Conservation (phyloP, 1,284 basidiomycete genomes). For the Sporisorium exsertum region DNA sequence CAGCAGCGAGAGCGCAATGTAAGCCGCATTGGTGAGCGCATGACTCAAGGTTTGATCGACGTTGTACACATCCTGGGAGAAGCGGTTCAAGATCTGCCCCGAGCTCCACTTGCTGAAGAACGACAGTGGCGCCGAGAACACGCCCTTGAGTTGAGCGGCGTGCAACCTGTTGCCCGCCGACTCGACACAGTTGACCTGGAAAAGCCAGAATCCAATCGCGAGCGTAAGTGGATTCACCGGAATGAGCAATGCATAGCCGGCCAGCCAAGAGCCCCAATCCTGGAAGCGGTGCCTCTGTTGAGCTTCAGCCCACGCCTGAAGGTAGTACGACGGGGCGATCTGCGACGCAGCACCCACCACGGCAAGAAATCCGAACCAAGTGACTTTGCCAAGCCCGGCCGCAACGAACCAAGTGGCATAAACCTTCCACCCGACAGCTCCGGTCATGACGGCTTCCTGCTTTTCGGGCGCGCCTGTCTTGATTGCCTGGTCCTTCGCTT, state of each 20-base stretch:
- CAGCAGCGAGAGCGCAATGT: constrained; percentile 14
- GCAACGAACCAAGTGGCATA: constrained; percentile 35
- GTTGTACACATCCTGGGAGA: constrained; percentile 58
- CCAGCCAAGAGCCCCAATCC: constrained; percentile 26
- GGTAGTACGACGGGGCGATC: constrained; percentile 14
- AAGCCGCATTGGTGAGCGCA: constrained; percentile 25
- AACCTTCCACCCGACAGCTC: constrained; percentile 34
- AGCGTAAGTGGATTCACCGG: constrained; percentile 17
- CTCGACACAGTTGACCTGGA: constrained; percentile 10
- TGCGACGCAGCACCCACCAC: not conserved
- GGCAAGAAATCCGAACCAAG: not conserved
- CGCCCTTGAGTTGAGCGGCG: constrained; percentile 28
- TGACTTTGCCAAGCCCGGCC: constrained; percentile 16
- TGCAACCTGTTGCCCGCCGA: constrained; percentile 45
- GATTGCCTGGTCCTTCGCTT: constrained; percentile 21
- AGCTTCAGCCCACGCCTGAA: constrained; percentile 44
- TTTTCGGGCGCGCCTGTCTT: constrained; percentile 28
- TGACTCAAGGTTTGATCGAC: constrained; percentile 42
- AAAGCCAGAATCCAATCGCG: constrained; percentile 17
- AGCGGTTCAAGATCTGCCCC: constrained; percentile 57
- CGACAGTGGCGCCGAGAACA: constrained; percentile 41
- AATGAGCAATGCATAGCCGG: constrained; percentile 14
- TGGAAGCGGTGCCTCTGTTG: constrained; percentile 32
- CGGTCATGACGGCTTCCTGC: constrained; percentile 42
- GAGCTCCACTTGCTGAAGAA: constrained; percentile 49